Evolutionary conservation across 2,329 filamentous ascomycete species (phyloP).

Genomic region (Rhinocladiella mackenziei): DNA sequence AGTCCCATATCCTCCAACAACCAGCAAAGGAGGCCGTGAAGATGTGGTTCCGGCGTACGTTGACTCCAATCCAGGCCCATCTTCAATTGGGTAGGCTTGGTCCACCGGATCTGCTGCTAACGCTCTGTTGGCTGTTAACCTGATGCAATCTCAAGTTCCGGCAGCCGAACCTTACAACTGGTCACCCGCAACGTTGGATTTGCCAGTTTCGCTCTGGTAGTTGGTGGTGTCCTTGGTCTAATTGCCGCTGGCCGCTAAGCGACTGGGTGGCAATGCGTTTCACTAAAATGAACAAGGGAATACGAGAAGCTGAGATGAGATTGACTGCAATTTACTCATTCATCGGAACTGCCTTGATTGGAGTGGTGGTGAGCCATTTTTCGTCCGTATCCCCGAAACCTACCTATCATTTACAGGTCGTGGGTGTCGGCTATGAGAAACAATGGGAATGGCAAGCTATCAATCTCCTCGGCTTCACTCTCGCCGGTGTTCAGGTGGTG

Average conservation of each 20-base stretch:
- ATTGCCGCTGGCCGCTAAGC: constrained; percentile 52
- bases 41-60: constrained; percentile 36
- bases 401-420: background rate
- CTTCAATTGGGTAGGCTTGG: constrained; percentile 57
- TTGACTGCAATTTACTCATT: constrained; percentile 55
- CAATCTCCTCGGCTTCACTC: constrained; percentile 55
- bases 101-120: constrained; percentile 57
- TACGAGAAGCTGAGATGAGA: constrained; percentile 57
- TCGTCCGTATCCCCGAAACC: background rate
- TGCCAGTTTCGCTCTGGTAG: constrained; percentile 54
- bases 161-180: constrained; percentile 36
- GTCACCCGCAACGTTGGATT: constrained; percentile 49
- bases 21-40: background rate
- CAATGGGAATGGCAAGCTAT: constrained; percentile 53
- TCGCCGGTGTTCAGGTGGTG: constrained; percentile 54
- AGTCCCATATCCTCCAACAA: constrained; percentile 52
- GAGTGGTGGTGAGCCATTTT: constrained; percentile 49
- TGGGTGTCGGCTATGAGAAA: constrained; percentile 47
- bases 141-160: constrained; percentile 42
- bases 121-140: constrained; percentile 55
- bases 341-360: constrained; percentile 52
- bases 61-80: constrained; percentile 61
- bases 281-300: constrained; percentile 51
- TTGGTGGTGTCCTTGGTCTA: constrained; percentile 52
- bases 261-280: constrained; percentile 53